Percentiles rank a stretch among this genome's conserved stretches.
These are phyloP conservation scores for Hemisphaericaspora xylofermentans DNA, from an alignment of 1,139 yeast species.

Conservation along the genomic window DNA sequence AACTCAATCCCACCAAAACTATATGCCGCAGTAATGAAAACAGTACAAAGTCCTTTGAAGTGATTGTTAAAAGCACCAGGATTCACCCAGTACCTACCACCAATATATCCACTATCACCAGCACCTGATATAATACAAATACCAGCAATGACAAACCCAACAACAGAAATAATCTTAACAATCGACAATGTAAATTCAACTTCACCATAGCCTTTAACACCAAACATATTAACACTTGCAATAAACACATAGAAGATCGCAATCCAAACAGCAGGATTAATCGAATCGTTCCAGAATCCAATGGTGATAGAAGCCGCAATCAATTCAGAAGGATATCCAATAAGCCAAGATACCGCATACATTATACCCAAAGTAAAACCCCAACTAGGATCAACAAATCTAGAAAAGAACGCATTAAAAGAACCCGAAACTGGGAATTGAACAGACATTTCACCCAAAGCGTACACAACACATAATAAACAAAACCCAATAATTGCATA, in stretches of 20 bases:
- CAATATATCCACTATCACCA: conserved; percentile 42
- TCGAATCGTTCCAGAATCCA: conserved; percentile 36
- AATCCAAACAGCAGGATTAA: conserved; percentile 46
- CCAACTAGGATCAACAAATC: conserved; percentile 64
- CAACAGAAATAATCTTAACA: conserved; percentile 42
- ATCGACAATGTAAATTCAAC: conserved; percentile 42
- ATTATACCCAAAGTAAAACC: conserved; percentile 51
- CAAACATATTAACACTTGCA: conserved; percentile 40
- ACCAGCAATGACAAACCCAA: conserved; percentile 43
- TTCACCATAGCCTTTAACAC: conserved; percentile 48
- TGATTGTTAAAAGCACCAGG: conserved; percentile 54
- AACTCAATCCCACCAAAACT: conserved; percentile 61
- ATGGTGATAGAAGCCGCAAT: conserved; percentile 46
- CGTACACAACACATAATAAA: conserved; percentile 54
- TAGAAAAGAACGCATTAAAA: conserved; percentile 53
- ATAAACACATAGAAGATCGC: conserved; percentile 40
- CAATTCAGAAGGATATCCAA: conserved; percentile 45
- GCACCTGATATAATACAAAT: conserved; percentile 43
- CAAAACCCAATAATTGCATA: conserved; percentile 41
- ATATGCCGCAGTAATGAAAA: conserved; percentile 83
- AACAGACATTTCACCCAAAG: conserved; percentile 62
- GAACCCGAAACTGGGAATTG: conserved; percentile 64
- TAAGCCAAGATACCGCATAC: conserved; percentile 44
- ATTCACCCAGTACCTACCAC: conserved; percentile 39
- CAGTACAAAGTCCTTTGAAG: conserved; percentile 81